Base-by-base conservation (phyloP, 257 asterid genomes). In the Salvia rosmarinus region DNA sequence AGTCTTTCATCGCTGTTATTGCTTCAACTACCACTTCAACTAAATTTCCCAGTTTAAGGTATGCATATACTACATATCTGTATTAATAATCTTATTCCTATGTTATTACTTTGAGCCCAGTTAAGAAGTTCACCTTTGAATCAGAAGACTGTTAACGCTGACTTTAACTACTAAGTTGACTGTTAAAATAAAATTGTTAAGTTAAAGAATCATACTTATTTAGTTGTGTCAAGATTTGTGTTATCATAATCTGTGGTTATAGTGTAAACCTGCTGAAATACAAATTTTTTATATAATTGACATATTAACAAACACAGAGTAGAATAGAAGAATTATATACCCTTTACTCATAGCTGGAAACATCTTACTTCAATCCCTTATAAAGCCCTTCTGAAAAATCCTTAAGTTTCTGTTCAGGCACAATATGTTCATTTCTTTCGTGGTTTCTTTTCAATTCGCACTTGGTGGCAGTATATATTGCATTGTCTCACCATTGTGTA, bases 1-100 rank as follows among this genome's bases (percentile, higher is more conserved):
- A 81, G 19, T 79, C 86, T 67, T 86, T 84, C 14, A 75, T 85
- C 63, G 76, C 83, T 73, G 78, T 75, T 83, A 80, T 46, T 78
- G 75, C 71, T 44, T 62, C 50, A 32, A 63, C 16, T 56, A 52
- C 37, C 58, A 60, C 58, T 60, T 13, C 51, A 30, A 35, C 75
- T 49, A 9, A 55, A 50, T 67, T 16, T 32, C 35, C 6, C 66
- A 55, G 40, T 35, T 35, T 6, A 35, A 35, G 77, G 42, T 64
- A 46, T 6, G 3, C 11, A 28, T 20, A 4, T 13, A 6, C 1
- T 17, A 4, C 10, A 1, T 3, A 1, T 39, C 11, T 14, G 0
- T 8, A 32, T 59, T n/a, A n/a, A 51, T 17, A 28, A 17, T 50
- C 57, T 6, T 50, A 50, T 50, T 49, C 3, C 6, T 30, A 54